These are phyloP conservation scores for Colletotrichum simmondsii DNA, from an alignment of 2,329 filamentous ascomycete species.

Conservation along the genomic window DNA sequence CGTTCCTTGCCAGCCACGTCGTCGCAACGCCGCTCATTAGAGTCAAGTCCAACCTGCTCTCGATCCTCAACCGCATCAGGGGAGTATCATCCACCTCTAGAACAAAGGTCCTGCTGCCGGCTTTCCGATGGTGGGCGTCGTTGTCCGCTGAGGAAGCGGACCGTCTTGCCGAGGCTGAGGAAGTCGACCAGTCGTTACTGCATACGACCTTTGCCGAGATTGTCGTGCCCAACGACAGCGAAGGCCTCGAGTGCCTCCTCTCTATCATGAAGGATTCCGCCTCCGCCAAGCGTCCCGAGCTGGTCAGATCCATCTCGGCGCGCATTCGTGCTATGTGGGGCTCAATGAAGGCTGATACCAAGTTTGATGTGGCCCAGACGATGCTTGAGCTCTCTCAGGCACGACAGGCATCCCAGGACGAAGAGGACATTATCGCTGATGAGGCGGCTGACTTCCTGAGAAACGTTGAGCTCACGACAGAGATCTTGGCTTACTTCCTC, in stretches of 20 bases:
- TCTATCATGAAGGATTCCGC: slow-evolving; percentile 55
- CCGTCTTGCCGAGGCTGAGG: slow-evolving; percentile 51
- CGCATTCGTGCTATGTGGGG: slow-evolving; percentile 80
- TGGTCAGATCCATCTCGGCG: slow-evolving; percentile 74
- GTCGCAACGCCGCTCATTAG: slow-evolving; percentile 73
- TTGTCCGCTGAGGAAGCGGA: slow-evolving; percentile 62
- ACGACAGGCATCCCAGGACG: slow-evolving; percentile 51
- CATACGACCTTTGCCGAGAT: slow-evolving; percentile 60
- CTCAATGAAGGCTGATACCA: slow-evolving; percentile 72
- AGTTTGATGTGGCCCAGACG: slow-evolving; percentile 68
- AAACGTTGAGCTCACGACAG: slow-evolving; percentile 77
- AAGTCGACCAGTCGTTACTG: slow-evolving; percentile 53
- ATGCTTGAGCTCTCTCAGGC: slow-evolving; percentile 72
- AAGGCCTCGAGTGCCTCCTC: slow-evolving; percentile 64
- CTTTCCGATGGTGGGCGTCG: slow-evolving; percentile 75
- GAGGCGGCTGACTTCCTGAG: slow-evolving; percentile 79
- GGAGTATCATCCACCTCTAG: slow-evolving; percentile 76
- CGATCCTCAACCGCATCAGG: slow-evolving; percentile 77
- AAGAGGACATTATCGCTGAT: slow-evolving; percentile 55
- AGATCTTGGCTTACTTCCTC: slow-evolving; percentile 78
- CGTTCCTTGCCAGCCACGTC: slow-evolving; percentile 80
- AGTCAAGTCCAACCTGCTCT: slow-evolving; percentile 79
- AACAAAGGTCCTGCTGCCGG: slow-evolving; percentile 80
- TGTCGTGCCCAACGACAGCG: slow-evolving; percentile 63
- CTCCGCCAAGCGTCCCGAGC: slow-evolving; percentile 54